Percentiles rank a stretch among this genome's conserved stretches.
Conservation (phyloP, 176 grass and related monocot genomes). For the Avena atlantica region DNA sequence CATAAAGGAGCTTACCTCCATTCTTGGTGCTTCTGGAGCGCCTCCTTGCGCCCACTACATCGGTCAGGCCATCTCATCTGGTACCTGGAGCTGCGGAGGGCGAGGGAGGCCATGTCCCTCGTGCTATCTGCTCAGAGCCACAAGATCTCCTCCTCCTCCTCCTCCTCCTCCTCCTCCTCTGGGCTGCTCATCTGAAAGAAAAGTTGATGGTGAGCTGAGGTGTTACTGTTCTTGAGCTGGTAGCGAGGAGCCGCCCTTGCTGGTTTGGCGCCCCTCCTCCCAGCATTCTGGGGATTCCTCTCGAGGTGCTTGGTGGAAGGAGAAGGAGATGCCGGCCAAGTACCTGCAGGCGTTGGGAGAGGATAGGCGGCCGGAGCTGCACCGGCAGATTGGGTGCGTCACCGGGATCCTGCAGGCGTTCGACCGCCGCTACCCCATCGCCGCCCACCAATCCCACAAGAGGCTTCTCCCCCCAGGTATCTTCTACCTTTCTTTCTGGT, state of each 20-base stretch:
- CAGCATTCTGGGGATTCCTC: slow-evolving; percentile 43
- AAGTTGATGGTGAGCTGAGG: neutral
- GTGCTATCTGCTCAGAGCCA: slow-evolving; percentile 33
- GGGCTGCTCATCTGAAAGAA: slow-evolving; percentile 20
- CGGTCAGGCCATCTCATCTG: slow-evolving; percentile 3
- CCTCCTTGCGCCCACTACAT: slow-evolving; percentile 27
- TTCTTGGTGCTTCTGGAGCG: neutral
- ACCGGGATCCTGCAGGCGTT: slow-evolving; percentile 91
- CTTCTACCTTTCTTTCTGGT: neutral
- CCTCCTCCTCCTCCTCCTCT: neutral
- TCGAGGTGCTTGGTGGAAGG: slow-evolving; percentile 18
- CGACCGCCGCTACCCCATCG: slow-evolving; percentile 73
- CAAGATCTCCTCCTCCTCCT: slow-evolving; percentile 15
- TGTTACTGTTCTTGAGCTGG: slow-evolving; percentile 32
- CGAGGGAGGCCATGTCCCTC: slow-evolving; percentile 27
- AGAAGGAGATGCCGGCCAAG: slow-evolving; percentile 70
- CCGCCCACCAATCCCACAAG: slow-evolving; percentile 45
- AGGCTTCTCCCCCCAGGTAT: slow-evolving; percentile 50
- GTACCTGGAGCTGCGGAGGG: slow-evolving; percentile 16
- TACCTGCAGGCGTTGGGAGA: slow-evolving; percentile 73
- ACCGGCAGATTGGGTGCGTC: slow-evolving; percentile 83
- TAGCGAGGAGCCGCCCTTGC: neutral
- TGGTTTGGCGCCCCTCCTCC: slow-evolving; percentile 14
- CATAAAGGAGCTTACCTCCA: neutral
- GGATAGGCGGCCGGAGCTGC: slow-evolving; percentile 70